Percentiles rank a stretch among this genome's conserved stretches.
phyloP scores from a whole-genome alignment of 345 rosid species.

The Ailanthus altissimus region DNA sequence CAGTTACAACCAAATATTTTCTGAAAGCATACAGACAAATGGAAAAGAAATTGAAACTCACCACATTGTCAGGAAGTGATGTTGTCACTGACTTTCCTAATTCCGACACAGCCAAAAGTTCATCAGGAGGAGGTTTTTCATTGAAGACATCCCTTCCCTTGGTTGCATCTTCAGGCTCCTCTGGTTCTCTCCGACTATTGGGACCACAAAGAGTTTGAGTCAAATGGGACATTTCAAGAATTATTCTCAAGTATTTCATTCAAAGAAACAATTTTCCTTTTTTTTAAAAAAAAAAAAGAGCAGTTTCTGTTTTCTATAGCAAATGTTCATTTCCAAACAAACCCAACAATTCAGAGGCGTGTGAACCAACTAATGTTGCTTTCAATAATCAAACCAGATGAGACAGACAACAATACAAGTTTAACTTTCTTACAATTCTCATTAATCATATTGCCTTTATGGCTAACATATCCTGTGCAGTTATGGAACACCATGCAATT shows the following conservation, averaged over 20 bases:
- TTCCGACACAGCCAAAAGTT: slow-evolving; percentile 93
- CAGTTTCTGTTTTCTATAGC: background rate
- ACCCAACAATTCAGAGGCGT: background rate
- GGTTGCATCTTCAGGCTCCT: slow-evolving; percentile 93
- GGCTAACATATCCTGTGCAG: background rate
- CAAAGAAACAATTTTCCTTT: no score
- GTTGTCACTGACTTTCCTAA: slow-evolving; percentile 88
- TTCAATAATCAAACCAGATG: background rate
- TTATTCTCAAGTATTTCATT: background rate
- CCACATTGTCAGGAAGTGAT: slow-evolving; percentile 93
- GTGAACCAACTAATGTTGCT: slow-evolving; percentile 1
- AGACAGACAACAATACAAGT: background rate
- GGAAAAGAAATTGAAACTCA: slow-evolving; percentile 39
- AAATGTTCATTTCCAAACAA: background rate
- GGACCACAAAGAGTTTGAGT: slow-evolving; percentile 20
- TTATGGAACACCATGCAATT: background rate
- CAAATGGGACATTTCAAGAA: background rate
- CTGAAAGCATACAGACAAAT: background rate
- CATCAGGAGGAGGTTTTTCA: slow-evolving; percentile 98
- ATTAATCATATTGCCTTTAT: background rate
- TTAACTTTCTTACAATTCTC: background rate
- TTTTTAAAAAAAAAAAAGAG: background rate
- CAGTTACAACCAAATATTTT: background rate
- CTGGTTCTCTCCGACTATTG: slow-evolving; percentile 89
- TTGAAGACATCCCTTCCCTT: slow-evolving; percentile 95